Base-by-base conservation (phyloP, 768 basidiomycete species). In the Lactifluus rugatus region DNA sequence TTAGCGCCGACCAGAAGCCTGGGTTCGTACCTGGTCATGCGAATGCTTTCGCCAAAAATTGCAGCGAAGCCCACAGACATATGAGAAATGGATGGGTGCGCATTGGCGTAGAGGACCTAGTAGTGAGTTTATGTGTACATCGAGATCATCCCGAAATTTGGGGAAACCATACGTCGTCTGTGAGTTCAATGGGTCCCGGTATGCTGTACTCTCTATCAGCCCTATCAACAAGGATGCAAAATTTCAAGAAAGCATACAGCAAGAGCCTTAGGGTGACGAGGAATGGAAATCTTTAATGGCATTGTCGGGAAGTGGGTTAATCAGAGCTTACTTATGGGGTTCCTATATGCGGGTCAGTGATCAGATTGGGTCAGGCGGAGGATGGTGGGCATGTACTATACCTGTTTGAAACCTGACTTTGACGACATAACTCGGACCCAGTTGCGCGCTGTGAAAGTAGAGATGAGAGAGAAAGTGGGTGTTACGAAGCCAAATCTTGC, bases 31-130 rank as follows among this genome's bases (percentile, higher is more conserved):
- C 87, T 77, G 34, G 85, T 86, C 84, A 94, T 84, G 52, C 86
- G 82, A 63, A 98, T 80, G 70, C 85, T 88, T 66, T 95, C 89
- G 34, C 91, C 89, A 62, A 98, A 91, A 54, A 90, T 81, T 19
- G 85, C 81, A 37, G 91, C 79, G 70, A 99, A 97, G 32, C 91
- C 93, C 13, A 84, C 81, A 26, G 90, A 87, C 65, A 93, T 83
- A 70, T 97, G 94, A 52, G 88, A 89, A 77, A 93, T 78, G 54
- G 85, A 82, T 0, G 93, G 92, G 65, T 89, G 90, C 0, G 96
- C 95, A 76, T 97, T 97, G 66, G 93, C 93, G 66, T 76, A 84
- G 64, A 98, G 84, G 58, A 98, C 93, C 79, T 87, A 21, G 14
- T 14, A 5, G 14, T 21, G 16, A 16, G 13, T 34, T 19, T 47